phyloP scores from a whole-genome alignment of 2,329 filamentous ascomycete species.

The Karstenula rhodostoma region DNA sequence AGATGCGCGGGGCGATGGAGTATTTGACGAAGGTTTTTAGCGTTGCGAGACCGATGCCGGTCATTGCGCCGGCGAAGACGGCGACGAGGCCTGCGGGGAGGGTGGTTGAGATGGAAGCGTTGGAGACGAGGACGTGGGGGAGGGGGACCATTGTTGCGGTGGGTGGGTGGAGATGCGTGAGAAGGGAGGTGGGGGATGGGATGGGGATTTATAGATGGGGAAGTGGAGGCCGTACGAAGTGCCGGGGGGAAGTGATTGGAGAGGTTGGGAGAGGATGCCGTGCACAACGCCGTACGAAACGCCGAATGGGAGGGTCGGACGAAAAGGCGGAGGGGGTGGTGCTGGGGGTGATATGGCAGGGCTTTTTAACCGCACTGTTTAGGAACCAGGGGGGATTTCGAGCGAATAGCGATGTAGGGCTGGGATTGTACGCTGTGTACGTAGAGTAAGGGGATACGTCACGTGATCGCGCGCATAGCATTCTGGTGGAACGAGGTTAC shows the following conservation, averaged over 20 bases:
- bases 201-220: no score
- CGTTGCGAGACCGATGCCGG: conserved; percentile 7
- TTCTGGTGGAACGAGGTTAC: no score
- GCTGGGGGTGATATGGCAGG: no score
- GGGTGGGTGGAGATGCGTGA: not conserved
- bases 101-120: not conserved
- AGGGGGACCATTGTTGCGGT: not conserved
- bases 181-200: no score
- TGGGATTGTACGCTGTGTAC: no score
- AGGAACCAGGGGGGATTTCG: no score
- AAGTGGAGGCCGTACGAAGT: not conserved
- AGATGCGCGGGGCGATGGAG: conserved; percentile 9
- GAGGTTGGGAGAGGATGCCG: not conserved
- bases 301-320: not conserved
- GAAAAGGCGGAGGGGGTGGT: not conserved
- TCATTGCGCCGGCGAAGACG: conserved; percentile 48
- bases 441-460: no score
- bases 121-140: not conserved
- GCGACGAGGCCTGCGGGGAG: conserved; percentile 54
- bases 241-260: not conserved
- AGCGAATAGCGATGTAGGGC: no score
- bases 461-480: no score
- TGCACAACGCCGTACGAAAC: conserved; percentile 6
- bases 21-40: conserved; percentile 14
- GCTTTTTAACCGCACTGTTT: no score